phyloP scores from a whole-genome alignment of 345 rosid species.

The Gossypium stocksii region DNA sequence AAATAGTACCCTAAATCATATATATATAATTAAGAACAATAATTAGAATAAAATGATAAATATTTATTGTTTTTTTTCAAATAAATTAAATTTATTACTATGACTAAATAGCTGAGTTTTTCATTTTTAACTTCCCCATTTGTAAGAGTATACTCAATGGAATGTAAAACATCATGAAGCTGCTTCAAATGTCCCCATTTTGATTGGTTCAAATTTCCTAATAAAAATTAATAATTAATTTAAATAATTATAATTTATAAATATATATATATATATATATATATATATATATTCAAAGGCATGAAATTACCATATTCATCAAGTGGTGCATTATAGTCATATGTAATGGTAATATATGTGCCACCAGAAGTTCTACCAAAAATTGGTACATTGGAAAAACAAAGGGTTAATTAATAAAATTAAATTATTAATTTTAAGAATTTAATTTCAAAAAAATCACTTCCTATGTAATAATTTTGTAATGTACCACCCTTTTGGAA shows the following conservation, averaged over 20 bases:
- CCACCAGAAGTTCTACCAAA: conserved; percentile 60
- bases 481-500: conserved; percentile 54
- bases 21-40: not conserved
- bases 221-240: too few relatives aligned
- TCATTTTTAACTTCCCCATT: conserved; percentile 36
- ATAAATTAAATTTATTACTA: conserved; percentile 23
- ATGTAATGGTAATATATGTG: conserved; percentile 56
- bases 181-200: conserved; percentile 75
- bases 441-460: not conserved
- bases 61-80: not conserved
- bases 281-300: not conserved
- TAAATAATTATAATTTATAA: not conserved
- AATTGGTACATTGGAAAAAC: conserved; percentile 35
- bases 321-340: conserved; percentile 59
- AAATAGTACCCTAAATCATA: conserved; percentile 40
- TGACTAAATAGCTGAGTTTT: conserved; percentile 36
- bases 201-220: conserved; percentile 70
- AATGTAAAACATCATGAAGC: conserved; percentile 48
- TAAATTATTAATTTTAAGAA: too few relatives aligned
- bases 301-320: conserved; percentile 44
- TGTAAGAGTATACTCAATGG: conserved; percentile 51
- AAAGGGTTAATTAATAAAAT: not conserved
- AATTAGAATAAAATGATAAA: not conserved
- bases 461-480: conserved; percentile 67
- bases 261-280: not conserved